Conservation (phyloP, 352 stramenopile genomes). For the Halophytophthora batemanensis region DNA sequence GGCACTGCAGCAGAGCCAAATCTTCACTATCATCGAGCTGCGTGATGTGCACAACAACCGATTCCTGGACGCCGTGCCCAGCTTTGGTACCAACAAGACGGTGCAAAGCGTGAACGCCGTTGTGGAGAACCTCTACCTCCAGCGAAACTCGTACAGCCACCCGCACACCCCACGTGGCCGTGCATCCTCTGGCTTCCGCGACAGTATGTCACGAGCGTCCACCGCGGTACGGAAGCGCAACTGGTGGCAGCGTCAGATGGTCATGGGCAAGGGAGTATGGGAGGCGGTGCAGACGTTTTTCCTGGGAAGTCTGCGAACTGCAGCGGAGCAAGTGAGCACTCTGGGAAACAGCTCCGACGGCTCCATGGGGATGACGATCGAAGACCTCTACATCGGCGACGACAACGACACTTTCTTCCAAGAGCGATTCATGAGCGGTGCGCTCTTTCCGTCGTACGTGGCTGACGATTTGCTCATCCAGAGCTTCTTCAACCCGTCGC, state of each 20-base stretch:
- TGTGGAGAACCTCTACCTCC: constrained; percentile 11
- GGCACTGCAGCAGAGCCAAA: constrained; percentile 54
- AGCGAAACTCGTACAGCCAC: constrained; percentile 24
- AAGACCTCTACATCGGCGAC: constrained; percentile 33
- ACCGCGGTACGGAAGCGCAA: constrained; percentile 35
- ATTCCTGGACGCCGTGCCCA: constrained; percentile 74
- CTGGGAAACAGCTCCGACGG: constrained; percentile 24
- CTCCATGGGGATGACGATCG: constrained; percentile 11
- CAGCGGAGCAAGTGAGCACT: constrained; percentile 43
- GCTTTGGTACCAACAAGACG: constrained; percentile 34
- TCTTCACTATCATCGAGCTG: constrained; percentile 87
- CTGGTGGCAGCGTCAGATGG: constrained; percentile 42
- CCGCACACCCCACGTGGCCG: constrained; percentile 18
- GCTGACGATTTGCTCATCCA: constrained; percentile 82
- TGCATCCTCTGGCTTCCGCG: constrained; percentile 13
- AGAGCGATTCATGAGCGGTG: constrained; percentile 81
- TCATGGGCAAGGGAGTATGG: constrained; percentile 27
- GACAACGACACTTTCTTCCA: constrained; percentile 85
- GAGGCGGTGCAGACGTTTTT: constrained; percentile 58
- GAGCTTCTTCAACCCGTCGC: constrained; percentile 84
- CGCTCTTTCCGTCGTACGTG: constrained; percentile 77
- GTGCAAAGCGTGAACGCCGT: constrained; percentile 15
- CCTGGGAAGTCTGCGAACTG: constrained; percentile 54
- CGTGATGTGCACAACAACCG: constrained; percentile 83
- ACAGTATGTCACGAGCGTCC: constrained; percentile 25